These are phyloP conservation scores for Scedosporium aurantiacum DNA, from an alignment of 2,329 filamentous ascomycete species.

Conservation along the genomic window DNA sequence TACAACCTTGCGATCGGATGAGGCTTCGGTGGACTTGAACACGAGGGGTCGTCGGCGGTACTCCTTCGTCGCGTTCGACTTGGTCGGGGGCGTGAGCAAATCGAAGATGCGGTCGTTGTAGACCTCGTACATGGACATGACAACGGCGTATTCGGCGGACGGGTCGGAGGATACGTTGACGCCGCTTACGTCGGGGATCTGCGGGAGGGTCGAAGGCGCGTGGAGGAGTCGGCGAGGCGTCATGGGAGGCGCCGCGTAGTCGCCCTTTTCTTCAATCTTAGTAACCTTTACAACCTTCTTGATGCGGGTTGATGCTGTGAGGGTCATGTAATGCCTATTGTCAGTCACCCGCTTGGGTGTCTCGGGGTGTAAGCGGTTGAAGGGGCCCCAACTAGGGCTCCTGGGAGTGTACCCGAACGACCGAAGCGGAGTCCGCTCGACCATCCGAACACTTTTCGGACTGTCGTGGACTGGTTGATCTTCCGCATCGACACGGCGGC, in stretches of 20 bases:
- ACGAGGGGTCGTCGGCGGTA: slow-evolving; percentile 67
- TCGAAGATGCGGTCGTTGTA: slow-evolving; percentile 99
- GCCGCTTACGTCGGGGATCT: slow-evolving; percentile 62
- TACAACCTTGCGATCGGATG: slow-evolving; percentile 86
- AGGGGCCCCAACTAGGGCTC: background rate
- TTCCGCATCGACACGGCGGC: slow-evolving; percentile 11
- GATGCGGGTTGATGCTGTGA: slow-evolving; percentile 32
- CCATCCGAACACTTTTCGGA: slow-evolving; percentile 34
- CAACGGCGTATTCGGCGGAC: slow-evolving; percentile 69
- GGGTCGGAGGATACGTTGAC: slow-evolving; percentile 56
- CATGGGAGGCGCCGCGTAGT: slow-evolving; percentile 31
- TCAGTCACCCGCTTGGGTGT: slow-evolving; percentile 22
- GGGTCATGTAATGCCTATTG: slow-evolving; percentile 26
- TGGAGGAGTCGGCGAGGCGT: slow-evolving; percentile 51
- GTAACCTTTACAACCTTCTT: slow-evolving; percentile 27
- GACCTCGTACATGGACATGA: slow-evolving; percentile 97
- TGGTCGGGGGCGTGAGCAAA: slow-evolving; percentile 57
- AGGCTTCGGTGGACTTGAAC: slow-evolving; percentile 85
- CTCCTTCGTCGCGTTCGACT: slow-evolving; percentile 54
- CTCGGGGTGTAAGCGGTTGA: background rate
- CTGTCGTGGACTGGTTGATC: slow-evolving; percentile 19
- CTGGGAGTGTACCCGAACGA: background rate
- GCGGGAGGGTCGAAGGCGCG: slow-evolving; percentile 60
- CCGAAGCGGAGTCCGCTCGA: slow-evolving; percentile 14
- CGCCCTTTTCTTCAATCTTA: slow-evolving; percentile 39